A percentile compares a stretch with the other conserved stretches of the same genome.
Conservation (phyloP, 371 early-diverging fungal genomes). For the Mortierella sp. region DNA sequence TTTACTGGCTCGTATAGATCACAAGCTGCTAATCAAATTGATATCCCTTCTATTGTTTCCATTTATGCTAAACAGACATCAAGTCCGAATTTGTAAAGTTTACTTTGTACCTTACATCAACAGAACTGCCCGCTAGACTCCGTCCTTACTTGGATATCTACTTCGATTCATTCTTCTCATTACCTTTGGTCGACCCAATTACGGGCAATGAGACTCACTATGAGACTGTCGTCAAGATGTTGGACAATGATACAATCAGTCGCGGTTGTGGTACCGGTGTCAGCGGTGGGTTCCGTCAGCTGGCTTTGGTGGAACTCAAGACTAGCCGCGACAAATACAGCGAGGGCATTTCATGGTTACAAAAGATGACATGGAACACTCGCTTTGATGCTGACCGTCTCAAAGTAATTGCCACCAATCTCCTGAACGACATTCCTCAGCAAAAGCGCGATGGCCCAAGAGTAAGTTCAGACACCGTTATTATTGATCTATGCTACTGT, state of each 20-base stretch:
- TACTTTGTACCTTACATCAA: slow-evolving; percentile 63
- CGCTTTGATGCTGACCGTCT: slow-evolving; percentile 70
- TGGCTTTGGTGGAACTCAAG: slow-evolving; percentile 65
- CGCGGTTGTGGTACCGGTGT: slow-evolving; percentile 66
- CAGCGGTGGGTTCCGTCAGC: slow-evolving; percentile 61
- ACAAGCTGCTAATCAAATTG: not conserved
- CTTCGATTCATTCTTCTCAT: slow-evolving; percentile 69
- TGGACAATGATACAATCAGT: slow-evolving; percentile 70
- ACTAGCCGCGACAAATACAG: slow-evolving; percentile 66
- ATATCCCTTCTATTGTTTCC: not conserved
- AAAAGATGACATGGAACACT: slow-evolving; percentile 73
- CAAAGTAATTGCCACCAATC: slow-evolving; percentile 69
- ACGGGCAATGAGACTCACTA: slow-evolving; percentile 62
- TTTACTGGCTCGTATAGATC: not conserved
- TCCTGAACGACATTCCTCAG: slow-evolving; percentile 73
- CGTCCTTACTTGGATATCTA: slow-evolving; percentile 71
- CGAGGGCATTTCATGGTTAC: slow-evolving; percentile 70
- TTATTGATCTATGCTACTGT: not conserved
- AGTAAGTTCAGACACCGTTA: slow-evolving; percentile 50
- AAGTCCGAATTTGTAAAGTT: slow-evolving; percentile 70
- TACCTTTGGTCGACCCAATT: slow-evolving; percentile 63
- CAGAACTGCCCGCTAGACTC: slow-evolving; percentile 63
- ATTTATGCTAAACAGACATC: slow-evolving; percentile 59
- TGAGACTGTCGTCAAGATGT: slow-evolving; percentile 71
- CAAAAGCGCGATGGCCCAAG: slow-evolving; percentile 72